Evolutionary conservation across 495 filamentous ascomycete genomes (phyloP), one percentile per base, ranked within the genome.

Genomic region (Talaromyces nanjingensis): DNA sequence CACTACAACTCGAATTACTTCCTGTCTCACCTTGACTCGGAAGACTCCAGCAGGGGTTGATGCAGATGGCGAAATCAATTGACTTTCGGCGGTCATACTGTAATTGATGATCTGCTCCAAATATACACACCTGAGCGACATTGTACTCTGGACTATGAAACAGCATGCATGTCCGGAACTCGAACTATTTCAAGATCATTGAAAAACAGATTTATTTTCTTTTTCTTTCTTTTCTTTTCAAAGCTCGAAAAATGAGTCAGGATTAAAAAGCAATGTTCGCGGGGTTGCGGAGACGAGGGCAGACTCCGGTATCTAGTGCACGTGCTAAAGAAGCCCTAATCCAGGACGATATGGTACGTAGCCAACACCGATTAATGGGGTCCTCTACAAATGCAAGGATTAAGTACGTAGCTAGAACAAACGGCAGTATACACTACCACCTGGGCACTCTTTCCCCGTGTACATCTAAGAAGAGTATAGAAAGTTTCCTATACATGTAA

Each of bases 251-350:
- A 9, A 9, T 49, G 45, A 49, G 6, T 49, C 45, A 22, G 18
- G 8, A 20, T 7, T 2, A 20, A 49, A 20, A 49, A 49, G 6
- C 45, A 49, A 18, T 49, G 16, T 49, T 49, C 6, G n/a, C n/a
- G 45, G 45, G 45, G 45, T 20, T 49, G 45, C 45, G 45, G 45
- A 49, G 45, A 20, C 37, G 16, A 42, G 37, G 37, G 14, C 16
- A 16, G 16, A 42, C 37, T 49, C 45, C 45, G 45, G 45, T 5
- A 49, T 18, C 20, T 18, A 49, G 45, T 49, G 45, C n/a, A 49
- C 45, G 45, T 49, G n/a, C 45, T 49, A 18, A 49, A n/a, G 45
- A 49, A 20, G 18, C 45, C 45, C 45, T 49, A 49, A 83, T 65
- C 76, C 12, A 14, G 11, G 2, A 16, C 37, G 3, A 16, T 39